Conservation (phyloP, 768 basidiomycete species). For the Lyophyllum shimeji region DNA sequence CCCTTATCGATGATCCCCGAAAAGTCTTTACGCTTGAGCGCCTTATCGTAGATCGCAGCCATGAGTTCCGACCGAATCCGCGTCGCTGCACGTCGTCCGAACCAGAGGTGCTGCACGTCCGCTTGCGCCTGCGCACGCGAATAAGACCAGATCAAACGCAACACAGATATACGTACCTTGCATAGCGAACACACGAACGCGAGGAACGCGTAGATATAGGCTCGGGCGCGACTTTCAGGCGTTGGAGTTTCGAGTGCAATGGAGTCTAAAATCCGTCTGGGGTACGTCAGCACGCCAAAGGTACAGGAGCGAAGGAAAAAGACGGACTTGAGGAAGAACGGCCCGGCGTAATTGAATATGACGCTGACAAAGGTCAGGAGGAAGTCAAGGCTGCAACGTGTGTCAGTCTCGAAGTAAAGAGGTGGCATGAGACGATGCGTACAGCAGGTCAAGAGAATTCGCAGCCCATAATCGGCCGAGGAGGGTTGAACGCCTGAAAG, state of each 20-base stretch:
- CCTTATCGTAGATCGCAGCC: constrained; percentile 87
- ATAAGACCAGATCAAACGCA: too few relatives aligned
- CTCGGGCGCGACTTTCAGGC: constrained; percentile 50
- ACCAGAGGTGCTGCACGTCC: constrained; percentile 79
- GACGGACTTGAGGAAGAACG: constrained; percentile 80
- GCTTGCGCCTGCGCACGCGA: constrained; percentile 48
- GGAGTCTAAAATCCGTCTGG: constrained; percentile 57
- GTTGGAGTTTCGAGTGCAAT: constrained; percentile 44
- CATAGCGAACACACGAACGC: constrained; percentile 62
- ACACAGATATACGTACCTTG: too few relatives aligned
- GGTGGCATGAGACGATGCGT: constrained; percentile 3
- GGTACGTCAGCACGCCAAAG: constrained; percentile 6
- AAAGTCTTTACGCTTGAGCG: constrained; percentile 79
- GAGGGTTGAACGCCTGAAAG: constrained; percentile 35
- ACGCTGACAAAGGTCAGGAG: constrained; percentile 67
- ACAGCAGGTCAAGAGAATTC: constrained; percentile 49
- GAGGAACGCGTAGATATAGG: constrained; percentile 78
- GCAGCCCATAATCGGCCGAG: constrained; percentile 42
- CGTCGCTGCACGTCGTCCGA: constrained; percentile 71
- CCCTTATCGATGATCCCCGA: constrained; percentile 67
- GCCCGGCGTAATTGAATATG: constrained; percentile 73
- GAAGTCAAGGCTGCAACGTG: constrained; percentile 55
- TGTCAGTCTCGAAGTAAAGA: background rate
- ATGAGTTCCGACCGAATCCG: constrained; percentile 79
- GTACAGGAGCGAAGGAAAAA: background rate